Evolutionary conservation across 2,329 filamentous ascomycete genomes (phyloP).

Genomic region (Salinomyces thailandicus): DNA sequence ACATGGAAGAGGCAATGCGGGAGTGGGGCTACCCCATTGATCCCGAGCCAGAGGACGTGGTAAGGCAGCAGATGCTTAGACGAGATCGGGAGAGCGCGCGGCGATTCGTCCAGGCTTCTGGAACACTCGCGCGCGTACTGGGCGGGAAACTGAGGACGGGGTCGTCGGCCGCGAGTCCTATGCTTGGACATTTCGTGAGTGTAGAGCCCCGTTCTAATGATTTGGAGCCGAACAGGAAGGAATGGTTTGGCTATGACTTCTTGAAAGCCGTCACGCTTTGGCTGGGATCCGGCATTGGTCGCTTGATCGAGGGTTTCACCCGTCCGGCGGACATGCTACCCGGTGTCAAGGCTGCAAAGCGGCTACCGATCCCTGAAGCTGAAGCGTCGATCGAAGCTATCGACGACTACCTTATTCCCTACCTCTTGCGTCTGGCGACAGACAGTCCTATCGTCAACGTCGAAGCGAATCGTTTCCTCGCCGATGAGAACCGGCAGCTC

Average conservation of each 20-base stretch:
- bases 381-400: slow-evolving; percentile 43
- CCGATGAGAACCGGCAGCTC: slow-evolving; percentile 42
- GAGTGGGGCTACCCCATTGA: slow-evolving; percentile 49
- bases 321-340: slow-evolving; percentile 30
- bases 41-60: slow-evolving; percentile 42
- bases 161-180: slow-evolving; percentile 10
- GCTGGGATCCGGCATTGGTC: slow-evolving; percentile 48
- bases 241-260: slow-evolving; percentile 55
- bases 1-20: slow-evolving; percentile 47
- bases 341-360: slow-evolving; percentile 25
- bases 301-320: slow-evolving; percentile 48
- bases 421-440: slow-evolving; percentile 45
- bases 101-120: slow-evolving; percentile 53
- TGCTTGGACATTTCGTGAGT: slow-evolving; percentile 17
- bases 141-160: slow-evolving; percentile 40
- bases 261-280: slow-evolving; percentile 53
- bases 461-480: slow-evolving; percentile 48
- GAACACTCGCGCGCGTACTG: slow-evolving; percentile 46
- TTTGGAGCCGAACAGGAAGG: slow-evolving; percentile 27
- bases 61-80: slow-evolving; percentile 46
- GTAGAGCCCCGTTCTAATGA: slow-evolving; percentile 31
- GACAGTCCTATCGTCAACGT: slow-evolving; percentile 44
- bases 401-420: slow-evolving; percentile 48
- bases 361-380: slow-evolving; percentile 40
- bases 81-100: slow-evolving; percentile 45